Evolutionary conservation across 2,329 filamentous ascomycete species (phyloP), one percentile per base, ranked within the genome.

Genomic region (Sclerotiophoma versabilis): DNA sequence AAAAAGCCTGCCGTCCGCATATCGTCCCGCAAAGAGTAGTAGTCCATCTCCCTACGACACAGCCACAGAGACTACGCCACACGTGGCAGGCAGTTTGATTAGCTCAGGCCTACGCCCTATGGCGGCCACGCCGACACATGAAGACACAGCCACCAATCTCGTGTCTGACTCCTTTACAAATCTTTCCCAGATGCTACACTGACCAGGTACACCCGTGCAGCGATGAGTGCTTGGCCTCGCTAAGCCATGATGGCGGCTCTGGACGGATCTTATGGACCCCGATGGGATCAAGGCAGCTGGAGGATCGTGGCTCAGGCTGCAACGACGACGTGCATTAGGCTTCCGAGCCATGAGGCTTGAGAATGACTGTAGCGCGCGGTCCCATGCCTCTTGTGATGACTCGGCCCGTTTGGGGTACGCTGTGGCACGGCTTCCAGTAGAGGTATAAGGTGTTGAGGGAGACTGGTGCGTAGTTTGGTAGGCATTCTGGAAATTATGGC

Each of bases 251-350:
- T 34, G 45, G 44, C 45, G 45, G 44, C 51, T 54, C 51, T 37
- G 12, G 38, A 45, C 33, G 44, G 32, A 34, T 14, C 32, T 29
- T 11, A 17, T 39, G 19, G 43, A 34, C 29, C 37, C 29, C 30
- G 43, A 25, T 27, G 38, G 50, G 33, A 45, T 29, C 33, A 49
- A 38, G 38, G 50, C 44, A 54, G 44, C 50, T 49, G 44, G 49
- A 41, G 25, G 6, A 34, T 26, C 7, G 51, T 54, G 51, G 51
- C 51, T 54, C 51, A 49, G 44, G 51, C 51, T 23, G 32, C 51
- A 34, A 54, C 51, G 51, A 54, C 38, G 38, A 44, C 44, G 14
- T 50, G 52, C 45, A 55, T 55, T 41, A 50, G 53, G 46, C 39
- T 47, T 32, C 42, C 39, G 45, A 39, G 29, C 44, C 45, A 37